A percentile compares a stretch with the other conserved stretches of the same genome.
phyloP scores from a whole-genome alignment of 768 basidiomycete species.

The Termitomyces sp. region DNA sequence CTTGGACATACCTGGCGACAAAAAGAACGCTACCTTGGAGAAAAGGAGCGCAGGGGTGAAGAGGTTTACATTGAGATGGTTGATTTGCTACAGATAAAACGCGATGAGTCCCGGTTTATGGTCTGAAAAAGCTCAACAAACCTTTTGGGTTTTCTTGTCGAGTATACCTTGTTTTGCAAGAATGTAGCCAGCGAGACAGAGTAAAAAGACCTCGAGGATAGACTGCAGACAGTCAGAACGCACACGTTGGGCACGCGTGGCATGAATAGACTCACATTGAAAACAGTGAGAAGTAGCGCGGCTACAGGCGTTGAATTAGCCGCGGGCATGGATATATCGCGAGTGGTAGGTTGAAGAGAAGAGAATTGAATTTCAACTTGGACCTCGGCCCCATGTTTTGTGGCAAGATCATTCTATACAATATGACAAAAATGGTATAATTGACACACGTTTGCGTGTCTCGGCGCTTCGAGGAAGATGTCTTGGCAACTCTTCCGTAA shows the following conservation, averaged over 20 bases:
- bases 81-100: conserved; percentile 53
- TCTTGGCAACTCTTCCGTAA: neutral
- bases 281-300: conserved; percentile 52
- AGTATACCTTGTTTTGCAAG: conserved; percentile 78
- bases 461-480: neutral
- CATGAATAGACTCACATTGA: conserved; percentile 38
- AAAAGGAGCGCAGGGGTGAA: conserved; percentile 89
- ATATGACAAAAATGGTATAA: neutral
- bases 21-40: conserved; percentile 92
- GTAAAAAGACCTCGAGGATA: conserved; percentile 82
- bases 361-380: neutral
- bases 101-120: neutral
- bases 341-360: neutral
- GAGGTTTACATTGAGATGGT: conserved; percentile 80
- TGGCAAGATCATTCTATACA: neutral
- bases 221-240: conserved; percentile 45
- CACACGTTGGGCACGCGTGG: neutral
- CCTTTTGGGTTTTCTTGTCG: conserved; percentile 88
- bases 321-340: neutral
- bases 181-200: conserved; percentile 81
- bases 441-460: neutral
- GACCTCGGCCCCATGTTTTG: neutral
- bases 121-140: conserved; percentile 24
- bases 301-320: conserved; percentile 27
- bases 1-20: conserved; percentile 60